Evolutionary conservation across 106 monocot genomes (phyloP), one percentile per base, ranked within the genome.

Genomic region (Allium fistulosum): DNA sequence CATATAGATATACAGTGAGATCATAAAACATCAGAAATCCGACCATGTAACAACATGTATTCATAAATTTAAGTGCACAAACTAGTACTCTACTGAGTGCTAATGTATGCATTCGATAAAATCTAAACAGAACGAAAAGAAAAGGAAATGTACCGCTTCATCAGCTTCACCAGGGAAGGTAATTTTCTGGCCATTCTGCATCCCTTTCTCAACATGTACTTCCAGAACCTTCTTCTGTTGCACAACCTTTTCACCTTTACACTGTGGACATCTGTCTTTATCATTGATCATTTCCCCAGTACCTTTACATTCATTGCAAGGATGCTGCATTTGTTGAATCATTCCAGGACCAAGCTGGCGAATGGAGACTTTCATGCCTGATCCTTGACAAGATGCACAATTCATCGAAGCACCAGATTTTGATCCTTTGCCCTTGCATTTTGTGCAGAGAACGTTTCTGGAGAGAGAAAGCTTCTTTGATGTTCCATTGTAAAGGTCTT

Each of bases 261-360:
- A 95, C 18, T 82, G 81, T 1, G 79, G 79, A 60, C 94, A 95
- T 11, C 91, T 70, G 50, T 95, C 94, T 75, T 81, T 88, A 37
- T 95, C 94, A 28, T 66, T 88, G 52, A 95, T 95, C 66, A 81
- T 80, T 68, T 91, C 91, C 5, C 94, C 94, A 1, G 94, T 90
- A 0, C 94, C 94, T 71, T 87, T 90, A 67, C 94, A 94, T 57
- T 90, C 94, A 48, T 83, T 87, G 83, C 94, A 94, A 14, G 94
- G 84, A 51, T 94, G 94, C 76, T 94, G 94, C 94, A 94, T 90
- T 56, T 90, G 94, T 57, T 94, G 94, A 64, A 94, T 94, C 94
- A 94, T 94, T 0, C 76, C 75, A 53, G 91, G 91, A 8, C 94
- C 94, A 66, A 95, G 59, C 26, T 95, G 94, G 9, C 94, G 84